Base-by-base conservation (phyloP, 129 eudicot genomes). In the Apium graveolens region DNA sequence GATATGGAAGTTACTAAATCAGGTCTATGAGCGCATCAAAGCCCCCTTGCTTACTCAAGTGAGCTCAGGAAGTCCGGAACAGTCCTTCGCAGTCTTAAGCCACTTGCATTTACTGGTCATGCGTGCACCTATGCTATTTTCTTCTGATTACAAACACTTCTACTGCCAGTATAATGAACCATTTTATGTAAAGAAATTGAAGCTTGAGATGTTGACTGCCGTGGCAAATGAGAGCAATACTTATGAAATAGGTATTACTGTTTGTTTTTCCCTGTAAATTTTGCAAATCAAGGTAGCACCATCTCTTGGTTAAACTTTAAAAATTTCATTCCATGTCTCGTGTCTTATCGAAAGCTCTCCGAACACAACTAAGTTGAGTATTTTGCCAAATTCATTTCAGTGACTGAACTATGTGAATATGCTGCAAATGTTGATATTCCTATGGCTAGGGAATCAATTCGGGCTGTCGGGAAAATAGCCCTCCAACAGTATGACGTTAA, bases 351-450 rank as follows among this genome's bases (percentile, higher is more conserved):
- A 38, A 3, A 53, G 69, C 73, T 86, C 68, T 74, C 75, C 41
- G 21, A 78, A 32, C 65, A 38, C 55, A 32, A 41, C 77, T 85
- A 76, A 77, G 51, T 10, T 12, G 41, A 63, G 37, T 29, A 17
- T 24, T 74, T 1, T 82, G 38, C 77, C 51, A 29, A 71, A n/a
- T 78, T 20, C 31, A 24, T 86, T 84, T 63, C 84, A 94, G 98
- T 95, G 92, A 95, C 98, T 31, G 98, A 95, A 85, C 84, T 95
- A 80, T 95, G 98, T 11, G 98, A 95, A 86, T 95, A 95, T 88
- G 98, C 91, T 82, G 98, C 97, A 78, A 95, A 95, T 85, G 98
- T 95, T 79, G 98, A 95, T 84, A 90, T 95, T 82, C 94, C 98
- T 21, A 95, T 95, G 85, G 98, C 98, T 75, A 89, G 98, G 82